Base-by-base conservation (phyloP, 2,329 filamentous ascomycete genomes). In the Trichoderma atroviride region DNA sequence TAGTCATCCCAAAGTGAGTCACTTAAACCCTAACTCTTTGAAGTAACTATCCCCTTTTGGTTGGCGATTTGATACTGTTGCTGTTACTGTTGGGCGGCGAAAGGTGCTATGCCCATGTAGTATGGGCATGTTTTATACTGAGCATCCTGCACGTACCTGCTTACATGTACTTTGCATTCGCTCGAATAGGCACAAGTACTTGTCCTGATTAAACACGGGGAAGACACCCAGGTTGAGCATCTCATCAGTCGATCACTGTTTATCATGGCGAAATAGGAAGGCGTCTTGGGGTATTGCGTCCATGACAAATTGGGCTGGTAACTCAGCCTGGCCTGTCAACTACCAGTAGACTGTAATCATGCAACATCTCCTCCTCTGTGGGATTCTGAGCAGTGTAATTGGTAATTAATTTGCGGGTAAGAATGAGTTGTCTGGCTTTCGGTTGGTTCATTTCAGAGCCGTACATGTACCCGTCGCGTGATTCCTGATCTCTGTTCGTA, bases 401-500 rank as follows among this genome's bases (percentile, higher is more conserved):
- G 62, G 52, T 7, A 50, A 31, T 33, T 31, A 50, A 37, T 22
- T 16, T 63, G 31, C 9, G 19, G 37, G 9, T 43, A 50, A 47
- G 53, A 24, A 57, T 57, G 52, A 47, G 29, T 33, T 65, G 13
- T 31, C 55, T 11, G 9, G 24, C 0, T 16, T 58, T 13, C 37
- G 62, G 53, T 50, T 59, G 55, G 53, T 11, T 50, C n/a, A 14
- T 59, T 7, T 14, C 27, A 37, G 11, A 29, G 55, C 63, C 33
- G 37, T 37, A 29, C 16, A 50, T 56, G 37, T 35, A 58, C 53
- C 29, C 55, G 57, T 67, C 29, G 40, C 55, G 43, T 40, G 63
- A 57, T 58, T n/a, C 22, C 37, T 52, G 40, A 59, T 35, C 37
- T 50, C 33, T 59, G 63, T 50, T 66, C 63, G 63, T 66, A 66